Percentiles rank a stretch among this genome's conserved stretches.
phyloP scores from a whole-genome alignment of 495 filamentous ascomycete genomes.

The Xylaria venustula region DNA sequence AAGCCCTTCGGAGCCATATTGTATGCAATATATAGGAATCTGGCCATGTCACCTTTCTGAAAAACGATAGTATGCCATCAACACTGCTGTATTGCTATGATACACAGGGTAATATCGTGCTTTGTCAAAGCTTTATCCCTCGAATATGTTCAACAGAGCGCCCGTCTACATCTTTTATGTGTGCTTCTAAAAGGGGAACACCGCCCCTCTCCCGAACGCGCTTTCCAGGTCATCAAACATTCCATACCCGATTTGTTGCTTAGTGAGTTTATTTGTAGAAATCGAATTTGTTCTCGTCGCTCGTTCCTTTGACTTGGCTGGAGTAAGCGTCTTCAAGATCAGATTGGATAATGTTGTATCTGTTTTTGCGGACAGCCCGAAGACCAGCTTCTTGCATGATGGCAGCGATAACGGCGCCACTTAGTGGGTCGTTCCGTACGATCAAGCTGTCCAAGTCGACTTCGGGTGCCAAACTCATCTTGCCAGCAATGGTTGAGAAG shows the following conservation, averaged over 20 bases:
- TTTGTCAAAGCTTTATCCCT: background rate
- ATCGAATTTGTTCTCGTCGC: constrained; percentile 75
- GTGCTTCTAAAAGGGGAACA: background rate
- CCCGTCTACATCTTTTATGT: background rate
- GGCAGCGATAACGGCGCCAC: constrained; percentile 93
- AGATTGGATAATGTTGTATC: constrained; percentile 96
- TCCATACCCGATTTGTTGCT: background rate
- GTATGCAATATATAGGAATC: too few species aligned
- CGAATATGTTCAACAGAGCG: background rate
- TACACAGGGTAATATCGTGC: background rate
- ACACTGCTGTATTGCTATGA: constrained; percentile 9
- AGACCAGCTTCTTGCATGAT: constrained; percentile 99
- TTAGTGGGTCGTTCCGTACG: constrained; percentile 91
- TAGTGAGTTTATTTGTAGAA: constrained; percentile 56
- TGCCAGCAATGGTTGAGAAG: constrained; percentile 90
- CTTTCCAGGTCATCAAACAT: background rate
- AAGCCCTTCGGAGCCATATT: too few species aligned
- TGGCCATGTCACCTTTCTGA: too few species aligned
- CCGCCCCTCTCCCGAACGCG: too few species aligned
- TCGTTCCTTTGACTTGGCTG: constrained; percentile 87
- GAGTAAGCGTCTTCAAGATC: constrained; percentile 96
- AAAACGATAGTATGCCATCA: background rate
- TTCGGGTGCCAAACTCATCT: constrained; percentile 95
- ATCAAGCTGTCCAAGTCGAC: constrained; percentile 95
- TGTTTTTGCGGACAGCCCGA: constrained; percentile 92